These are phyloP conservation scores for Przewalskia tangutica DNA, from an alignment of 257 asterid species.

Conservation along the genomic window DNA sequence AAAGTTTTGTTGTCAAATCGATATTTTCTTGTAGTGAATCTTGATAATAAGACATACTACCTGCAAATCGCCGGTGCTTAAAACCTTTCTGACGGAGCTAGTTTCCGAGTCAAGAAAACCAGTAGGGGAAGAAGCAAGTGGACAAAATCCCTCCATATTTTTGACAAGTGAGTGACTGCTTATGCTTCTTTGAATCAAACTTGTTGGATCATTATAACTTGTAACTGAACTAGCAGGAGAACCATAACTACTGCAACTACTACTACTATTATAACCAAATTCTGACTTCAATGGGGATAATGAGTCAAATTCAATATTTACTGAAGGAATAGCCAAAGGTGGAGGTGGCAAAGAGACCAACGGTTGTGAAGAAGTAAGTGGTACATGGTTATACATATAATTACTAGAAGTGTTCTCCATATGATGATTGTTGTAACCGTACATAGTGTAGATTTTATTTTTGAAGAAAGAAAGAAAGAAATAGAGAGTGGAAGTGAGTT, in stretches of 20 bases:
- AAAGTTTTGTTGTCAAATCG: too few relatives aligned
- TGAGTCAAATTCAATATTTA: conserved; percentile 31
- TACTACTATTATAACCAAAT: conserved; percentile 26
- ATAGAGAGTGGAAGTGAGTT: background rate
- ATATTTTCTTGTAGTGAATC: too few relatives aligned
- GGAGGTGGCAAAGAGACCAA: background rate
- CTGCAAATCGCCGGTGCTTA: conserved; percentile 62
- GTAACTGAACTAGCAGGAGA: conserved; percentile 44
- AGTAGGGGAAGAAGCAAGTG: conserved; percentile 32
- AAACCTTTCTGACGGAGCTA: conserved; percentile 43
- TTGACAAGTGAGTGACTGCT: conserved; percentile 55
- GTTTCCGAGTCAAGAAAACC: conserved; percentile 34
- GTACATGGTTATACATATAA: conserved; percentile 12
- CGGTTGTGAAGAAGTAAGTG: background rate
- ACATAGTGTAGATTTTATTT: conserved; percentile 29
- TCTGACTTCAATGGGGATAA: conserved; percentile 40
- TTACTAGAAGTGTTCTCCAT: background rate
- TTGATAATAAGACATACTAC: conserved; percentile 9
- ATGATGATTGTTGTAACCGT: conserved; percentile 25
- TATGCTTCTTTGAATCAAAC: conserved; percentile 48
- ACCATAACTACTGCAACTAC: conserved; percentile 31
- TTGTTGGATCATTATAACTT: conserved; percentile 15
- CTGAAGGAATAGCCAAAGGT: conserved; percentile 35
- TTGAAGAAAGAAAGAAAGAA: background rate
- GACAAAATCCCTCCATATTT: conserved; percentile 32